Conservation (phyloP, 208 protist genomes). For the Acanthamoeba triangularis region DNA sequence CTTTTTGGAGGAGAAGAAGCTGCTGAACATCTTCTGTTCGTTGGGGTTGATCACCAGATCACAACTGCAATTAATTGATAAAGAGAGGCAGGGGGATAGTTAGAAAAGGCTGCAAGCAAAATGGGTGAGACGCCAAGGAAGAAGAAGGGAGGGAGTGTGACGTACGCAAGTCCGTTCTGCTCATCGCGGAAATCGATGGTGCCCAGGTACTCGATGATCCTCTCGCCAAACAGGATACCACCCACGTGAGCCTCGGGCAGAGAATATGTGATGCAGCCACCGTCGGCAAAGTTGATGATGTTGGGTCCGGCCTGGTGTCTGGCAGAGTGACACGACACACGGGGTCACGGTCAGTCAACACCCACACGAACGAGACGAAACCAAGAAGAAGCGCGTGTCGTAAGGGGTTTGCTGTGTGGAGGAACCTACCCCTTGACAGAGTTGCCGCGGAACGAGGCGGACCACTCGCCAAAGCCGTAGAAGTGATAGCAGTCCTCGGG, state of each 20-base stretch:
- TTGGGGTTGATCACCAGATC: conserved; percentile 82
- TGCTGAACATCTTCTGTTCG: conserved; percentile 77
- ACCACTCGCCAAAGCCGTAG: conserved; percentile 73
- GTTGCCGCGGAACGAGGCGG: conserved; percentile 79
- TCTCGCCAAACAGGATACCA: conserved; percentile 82
- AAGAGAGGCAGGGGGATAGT: background rate
- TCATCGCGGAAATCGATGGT: conserved; percentile 81
- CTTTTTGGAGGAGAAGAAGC: conserved; percentile 81
- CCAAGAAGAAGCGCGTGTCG: background rate
- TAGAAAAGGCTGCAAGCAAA: background rate
- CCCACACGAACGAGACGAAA: background rate
- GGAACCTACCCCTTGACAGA: conserved; percentile 72
- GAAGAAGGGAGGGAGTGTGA: background rate
- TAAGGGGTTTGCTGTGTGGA: background rate
- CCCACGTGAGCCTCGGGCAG: conserved; percentile 77
- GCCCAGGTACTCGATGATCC: conserved; percentile 81
- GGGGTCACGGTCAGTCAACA: too few species aligned
- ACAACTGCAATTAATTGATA: background rate
- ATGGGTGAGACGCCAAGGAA: background rate
- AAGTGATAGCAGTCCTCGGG: conserved; percentile 74
- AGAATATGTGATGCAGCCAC: conserved; percentile 66
- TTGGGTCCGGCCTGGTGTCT: conserved; percentile 78
- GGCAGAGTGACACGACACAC: background rate
- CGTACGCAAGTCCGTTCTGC: conserved; percentile 74
- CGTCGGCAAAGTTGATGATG: conserved; percentile 81